Percentiles rank a stretch among this genome's conserved stretches.
phyloP scores from a whole-genome alignment of 495 filamentous ascomycete species.

The Letharia columbiana region DNA sequence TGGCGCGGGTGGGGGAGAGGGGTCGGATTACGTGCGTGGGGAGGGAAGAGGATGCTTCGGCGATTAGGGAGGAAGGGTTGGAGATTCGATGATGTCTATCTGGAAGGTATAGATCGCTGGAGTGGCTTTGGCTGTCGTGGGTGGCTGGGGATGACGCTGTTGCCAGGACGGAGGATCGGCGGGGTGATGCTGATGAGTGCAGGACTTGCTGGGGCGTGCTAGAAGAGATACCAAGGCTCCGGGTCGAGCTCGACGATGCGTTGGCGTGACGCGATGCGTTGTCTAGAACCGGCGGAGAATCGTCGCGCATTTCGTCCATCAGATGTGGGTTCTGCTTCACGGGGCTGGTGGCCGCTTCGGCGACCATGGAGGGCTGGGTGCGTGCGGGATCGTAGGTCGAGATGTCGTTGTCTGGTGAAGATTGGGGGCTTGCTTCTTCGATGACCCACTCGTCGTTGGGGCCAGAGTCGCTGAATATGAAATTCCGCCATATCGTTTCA shows the following conservation, averaged over 20 bases:
- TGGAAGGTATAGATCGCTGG: background rate
- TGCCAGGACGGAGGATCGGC: background rate
- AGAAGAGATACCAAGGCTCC: background rate
- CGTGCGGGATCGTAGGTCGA: background rate
- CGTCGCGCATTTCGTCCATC: constrained; percentile 1
- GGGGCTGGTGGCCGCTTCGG: constrained; percentile 21
- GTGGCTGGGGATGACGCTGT: background rate
- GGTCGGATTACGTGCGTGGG: constrained; percentile 7
- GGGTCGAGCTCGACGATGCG: background rate
- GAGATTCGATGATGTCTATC: background rate
- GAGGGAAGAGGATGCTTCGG: background rate
- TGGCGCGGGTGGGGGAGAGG: background rate
- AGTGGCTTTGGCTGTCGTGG: background rate
- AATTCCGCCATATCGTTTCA: constrained; percentile 19
- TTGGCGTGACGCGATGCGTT: background rate
- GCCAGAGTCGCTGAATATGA: constrained; percentile 23
- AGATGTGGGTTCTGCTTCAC: constrained; percentile 21
- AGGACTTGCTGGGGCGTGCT: background rate
- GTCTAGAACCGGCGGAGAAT: background rate
- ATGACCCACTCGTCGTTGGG: constrained; percentile 15
- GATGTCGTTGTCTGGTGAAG: background rate
- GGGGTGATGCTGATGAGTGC: background rate
- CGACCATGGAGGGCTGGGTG: constrained; percentile 18
- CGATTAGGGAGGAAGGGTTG: background rate
- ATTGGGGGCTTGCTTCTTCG: constrained; percentile 4